Evolutionary conservation across 352 stramenopile species (phyloP).

Genomic region (Saprolegnia parasitica): DNA sequence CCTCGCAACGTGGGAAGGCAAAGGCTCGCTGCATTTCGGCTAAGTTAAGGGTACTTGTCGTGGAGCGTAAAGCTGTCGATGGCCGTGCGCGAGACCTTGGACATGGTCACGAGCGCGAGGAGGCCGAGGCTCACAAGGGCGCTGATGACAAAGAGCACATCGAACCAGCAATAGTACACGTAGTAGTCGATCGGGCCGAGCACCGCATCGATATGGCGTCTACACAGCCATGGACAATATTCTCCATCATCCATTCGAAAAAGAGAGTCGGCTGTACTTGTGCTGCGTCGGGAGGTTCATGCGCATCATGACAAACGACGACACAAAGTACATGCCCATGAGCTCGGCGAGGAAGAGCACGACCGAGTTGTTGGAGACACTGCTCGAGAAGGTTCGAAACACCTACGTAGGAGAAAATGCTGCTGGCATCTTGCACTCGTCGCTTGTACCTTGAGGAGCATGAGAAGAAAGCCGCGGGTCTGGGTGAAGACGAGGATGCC

Average conservation of each 20-base stretch:
- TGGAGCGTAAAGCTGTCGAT: constrained; percentile 62
- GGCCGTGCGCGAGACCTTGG: constrained; percentile 65
- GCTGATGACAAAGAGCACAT: constrained; percentile 81
- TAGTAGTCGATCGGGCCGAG: constrained; percentile 81
- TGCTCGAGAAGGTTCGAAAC: constrained; percentile 76
- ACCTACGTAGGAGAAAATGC: constrained; percentile 48
- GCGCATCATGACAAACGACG: constrained; percentile 82
- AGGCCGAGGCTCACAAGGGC: constrained; percentile 55
- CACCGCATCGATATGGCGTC: constrained; percentile 73
- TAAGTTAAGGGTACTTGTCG: constrained; percentile 61
- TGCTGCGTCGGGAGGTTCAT: constrained; percentile 78
- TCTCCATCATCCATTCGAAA: neutral
- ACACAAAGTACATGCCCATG: constrained; percentile 88
- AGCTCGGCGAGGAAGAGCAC: constrained; percentile 77
- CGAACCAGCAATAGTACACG: constrained; percentile 78
- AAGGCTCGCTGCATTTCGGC: constrained; percentile 16
- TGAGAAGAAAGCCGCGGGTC: constrained; percentile 73
- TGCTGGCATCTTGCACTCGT: neutral
- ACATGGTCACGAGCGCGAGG: constrained; percentile 65
- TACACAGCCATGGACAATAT: constrained; percentile 26
- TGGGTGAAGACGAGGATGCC: constrained; percentile 81
- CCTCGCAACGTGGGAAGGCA: constrained; percentile 15
- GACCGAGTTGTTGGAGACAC: constrained; percentile 76
- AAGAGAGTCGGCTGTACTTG: constrained; percentile 44
- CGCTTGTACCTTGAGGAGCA: constrained; percentile 28